Base-by-base conservation (phyloP, 805 yeast species). In the Saturnispora mendoncae region DNA sequence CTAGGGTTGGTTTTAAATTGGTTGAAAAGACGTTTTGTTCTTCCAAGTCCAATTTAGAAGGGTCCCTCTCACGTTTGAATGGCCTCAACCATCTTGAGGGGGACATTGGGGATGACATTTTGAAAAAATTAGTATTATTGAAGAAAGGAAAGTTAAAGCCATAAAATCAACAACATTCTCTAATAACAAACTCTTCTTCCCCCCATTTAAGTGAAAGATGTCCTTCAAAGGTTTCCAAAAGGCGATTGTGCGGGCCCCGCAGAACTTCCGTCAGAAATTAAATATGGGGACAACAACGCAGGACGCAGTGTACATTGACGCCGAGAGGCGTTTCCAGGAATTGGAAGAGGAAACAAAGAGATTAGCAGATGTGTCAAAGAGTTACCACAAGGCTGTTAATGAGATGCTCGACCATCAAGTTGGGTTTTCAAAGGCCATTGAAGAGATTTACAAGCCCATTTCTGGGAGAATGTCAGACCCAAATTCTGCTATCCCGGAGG, bases 261-360 rank as follows among this genome's bases (percentile, higher is more conserved):
- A 92, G 65, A 75, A 72, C 51, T 71, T 92, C 61, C 81, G 92
- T 52, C 95, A 84, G 64, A 87, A 86, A 72, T 63, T 92, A 66
- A 81, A 92, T 64, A 87, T 86, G 85, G 95, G 81, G n/a, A 70
- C 68, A 36, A 62, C 63, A 17, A 78, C 87, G n/a, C 70, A 65
- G 36, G 98, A 92, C 57, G 76, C 95, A 0, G 96, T 92, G 12
- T 92, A 87, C 61, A 74, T 72, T 23, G 98, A 92, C 65, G 97
- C 98, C 6, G 98, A 92, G 63, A 77, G 97, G 61, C 75, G 98
- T 56, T 92, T 92, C 69, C 84, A 83, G 58, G 96, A 90, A 57
- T 69, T 92, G 53, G 98, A 92, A 62, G 60, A 66, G 14, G 95
- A 88, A 61, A 87, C 97, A 29, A 84, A 86, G 66, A 83, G 85